Base-by-base conservation (phyloP, 148 eudicot genomes). In the Beta vulgaris region DNA sequence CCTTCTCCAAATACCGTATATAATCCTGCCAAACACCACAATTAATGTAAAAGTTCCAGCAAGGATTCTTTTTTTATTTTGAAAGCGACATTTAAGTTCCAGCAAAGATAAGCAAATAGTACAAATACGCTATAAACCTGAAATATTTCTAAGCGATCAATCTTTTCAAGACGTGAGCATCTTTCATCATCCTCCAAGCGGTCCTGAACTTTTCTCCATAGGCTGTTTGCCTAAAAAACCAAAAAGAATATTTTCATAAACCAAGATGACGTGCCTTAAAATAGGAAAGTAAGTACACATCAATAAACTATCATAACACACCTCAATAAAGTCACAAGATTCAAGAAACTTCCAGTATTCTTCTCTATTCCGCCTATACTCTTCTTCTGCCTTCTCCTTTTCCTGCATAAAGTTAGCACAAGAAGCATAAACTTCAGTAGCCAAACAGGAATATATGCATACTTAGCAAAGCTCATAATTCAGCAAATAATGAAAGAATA, bases 201-300 rank as follows among this genome's bases (percentile, higher is more conserved):
- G 85, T 95, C 97, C 81, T 90, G 97, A 79, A 95, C 96, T 85
- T 92, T 95, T 68, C 98, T 82, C 98, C 98, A 95, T 60, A 85
- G 89, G 80, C 89, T 89, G 73, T 86, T 90, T 58, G 88, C 98
- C 98, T 95, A 40, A 78, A 61, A 28, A 59, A 46, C 34, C 49
- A 58, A n/a, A 51, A 26, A n/a, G n/a, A 74, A 69, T 29, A 37
- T 70, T 54, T 43, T 23, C 51, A 75, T 71, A 64, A 63, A 36
- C 64, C 43, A 65, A 63, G 29, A 54, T 21, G 46, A 14, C 31
- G 16, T 3, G n/a, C 53, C 12, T 15, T 28, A 9, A 2, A 55
- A 63, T 40, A 8, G 25, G 6, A 26, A 21, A 53, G 19, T 15
- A 31, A n/a, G n/a, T n/a, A 10, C 35, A 58, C 80, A 26, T 65